Percentiles rank a stretch among this genome's conserved stretches.
Evolutionary conservation across 768 basidiomycete genomes (phyloP).

Genomic region (Tylopilus plumbeoviolaceoides): DNA sequence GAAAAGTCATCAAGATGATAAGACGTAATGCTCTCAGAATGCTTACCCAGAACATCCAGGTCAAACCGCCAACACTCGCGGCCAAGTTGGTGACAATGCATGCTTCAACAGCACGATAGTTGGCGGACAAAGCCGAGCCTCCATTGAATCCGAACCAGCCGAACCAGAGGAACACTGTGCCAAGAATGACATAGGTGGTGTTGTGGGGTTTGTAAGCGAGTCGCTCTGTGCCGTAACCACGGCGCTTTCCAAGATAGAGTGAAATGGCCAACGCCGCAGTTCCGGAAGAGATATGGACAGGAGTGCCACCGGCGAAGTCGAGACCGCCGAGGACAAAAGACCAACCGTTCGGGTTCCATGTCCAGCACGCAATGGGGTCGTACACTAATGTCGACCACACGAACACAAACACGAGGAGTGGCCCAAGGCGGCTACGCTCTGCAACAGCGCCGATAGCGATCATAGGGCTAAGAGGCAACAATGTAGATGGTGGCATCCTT

Average conservation of each 20-base stretch:
- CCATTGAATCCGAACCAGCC: slow-evolving; percentile 98
- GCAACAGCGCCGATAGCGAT: slow-evolving; percentile 91
- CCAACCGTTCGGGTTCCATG: slow-evolving; percentile 84
- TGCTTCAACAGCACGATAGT: slow-evolving; percentile 81
- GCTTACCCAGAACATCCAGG: slow-evolving; percentile 87
- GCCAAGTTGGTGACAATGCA: slow-evolving; percentile 94
- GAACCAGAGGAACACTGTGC: slow-evolving; percentile 92
- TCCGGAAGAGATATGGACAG: slow-evolving; percentile 95
- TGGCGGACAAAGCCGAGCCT: slow-evolving; percentile 85
- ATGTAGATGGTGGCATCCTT: slow-evolving; percentile 1
- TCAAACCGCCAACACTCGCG: slow-evolving; percentile 81
- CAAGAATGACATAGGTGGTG: slow-evolving; percentile 88
- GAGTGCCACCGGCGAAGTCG: slow-evolving; percentile 94
- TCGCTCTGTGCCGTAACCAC: slow-evolving; percentile 87
- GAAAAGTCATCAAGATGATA: background rate
- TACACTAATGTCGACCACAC: slow-evolving; percentile 87
- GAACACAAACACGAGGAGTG: slow-evolving; percentile 86
- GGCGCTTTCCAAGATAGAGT: slow-evolving; percentile 84
- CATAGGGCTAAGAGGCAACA: slow-evolving; percentile 53
- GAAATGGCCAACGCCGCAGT: slow-evolving; percentile 89
- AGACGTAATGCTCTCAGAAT: background rate
- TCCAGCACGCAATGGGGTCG: slow-evolving; percentile 94
- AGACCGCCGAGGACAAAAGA: slow-evolving; percentile 76
- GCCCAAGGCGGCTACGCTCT: slow-evolving; percentile 82
- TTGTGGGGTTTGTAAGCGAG: slow-evolving; percentile 95